A percentile compares a stretch with the other conserved stretches of the same genome.
Conservation (phyloP, 192 early-diverging fungal genomes). For the Umbelopsis isabellina region DNA sequence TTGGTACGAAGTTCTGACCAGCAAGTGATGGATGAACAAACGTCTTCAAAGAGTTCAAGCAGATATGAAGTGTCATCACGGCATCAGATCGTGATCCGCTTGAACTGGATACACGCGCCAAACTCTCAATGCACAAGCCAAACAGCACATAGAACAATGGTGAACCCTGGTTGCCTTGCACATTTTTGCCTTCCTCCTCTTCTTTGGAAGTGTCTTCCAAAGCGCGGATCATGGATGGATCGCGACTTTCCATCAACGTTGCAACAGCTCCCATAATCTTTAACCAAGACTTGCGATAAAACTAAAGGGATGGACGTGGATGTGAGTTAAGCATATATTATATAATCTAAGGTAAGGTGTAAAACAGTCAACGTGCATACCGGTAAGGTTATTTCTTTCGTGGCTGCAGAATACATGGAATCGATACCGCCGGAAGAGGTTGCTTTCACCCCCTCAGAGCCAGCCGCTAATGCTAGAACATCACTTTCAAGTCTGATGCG, state of each 20-base stretch:
- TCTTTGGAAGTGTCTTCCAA: constrained; percentile 36
- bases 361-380: constrained; percentile 40
- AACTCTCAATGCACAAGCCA: constrained; percentile 70
- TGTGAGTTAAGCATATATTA: neutral
- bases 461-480: constrained; percentile 38
- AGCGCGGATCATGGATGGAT: constrained; percentile 49
- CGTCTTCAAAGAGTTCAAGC: constrained; percentile 55
- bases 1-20: constrained; percentile 41
- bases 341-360: neutral
- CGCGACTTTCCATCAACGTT: constrained; percentile 48
- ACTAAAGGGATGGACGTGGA: constrained; percentile 27
- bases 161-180: constrained; percentile 30
- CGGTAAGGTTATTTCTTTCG: constrained; percentile 67
- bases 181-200: constrained; percentile 14
- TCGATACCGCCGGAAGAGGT: constrained; percentile 49
- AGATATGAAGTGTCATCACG: constrained; percentile 47
- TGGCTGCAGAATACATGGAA: constrained; percentile 66
- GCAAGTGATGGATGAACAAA: constrained; percentile 53
- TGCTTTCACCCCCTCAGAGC: constrained; percentile 40
- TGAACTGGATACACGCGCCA: constrained; percentile 46
- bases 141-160: constrained; percentile 64
- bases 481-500: constrained; percentile 68
- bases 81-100: constrained; percentile 38
- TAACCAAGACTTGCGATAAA: constrained; percentile 60
- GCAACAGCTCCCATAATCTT: constrained; percentile 63